Evolutionary conservation across 108 stramenopile genomes (phyloP), one percentile per base, ranked within the genome.

Genomic region (Discostella pseudostelligera): DNA sequence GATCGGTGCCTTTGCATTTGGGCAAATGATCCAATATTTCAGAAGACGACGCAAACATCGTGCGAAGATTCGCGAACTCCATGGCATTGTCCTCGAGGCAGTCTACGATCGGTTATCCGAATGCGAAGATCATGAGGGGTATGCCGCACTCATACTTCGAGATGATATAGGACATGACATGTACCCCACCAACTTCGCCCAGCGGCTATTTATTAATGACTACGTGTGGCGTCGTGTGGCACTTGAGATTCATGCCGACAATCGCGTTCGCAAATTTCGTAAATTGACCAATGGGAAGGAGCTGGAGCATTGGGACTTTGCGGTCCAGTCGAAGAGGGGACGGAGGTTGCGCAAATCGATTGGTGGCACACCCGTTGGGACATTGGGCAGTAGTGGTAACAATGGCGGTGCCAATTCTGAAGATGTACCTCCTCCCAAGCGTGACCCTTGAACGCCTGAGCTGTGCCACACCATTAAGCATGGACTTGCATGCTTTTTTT

Each of bases 121-220:
- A 37, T 66, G 59, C 36, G 75, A 76, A 28, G 66, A 69, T 56
- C 62, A 64, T 37, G 67, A 57, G 36, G 66, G 67, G 8, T 76
- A 76, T 48, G 67, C 75, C 22, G 67, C 49, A 29, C 48, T 76
- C 12, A 50, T 64, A 20, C 62, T 76, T 13, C 57, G 75, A 14
- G 75, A 76, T 48, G 75, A 76, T 46, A 56, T 76, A 59, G 75
- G 62, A 22, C 57, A 51, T 35, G 67, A 63, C 13, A 76, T 69
- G 67, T 76, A 64, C 32, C 67, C 75, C 20, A 62, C 62, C 0
- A 64, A 64, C 35, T 39, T 76, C 26, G 29, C 10, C 22, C 62
- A 63, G 25, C 61, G 75, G 26, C 36, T 26, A 16, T 76, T 76
- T 29, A 11, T 76, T 8, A 64, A 64, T 47, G 63, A 76, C 32